Evolutionary conservation across 768 basidiomycete genomes (phyloP), one percentile per base, ranked within the genome.

Genomic region (Phlebiopsis flavidoalba): DNA sequence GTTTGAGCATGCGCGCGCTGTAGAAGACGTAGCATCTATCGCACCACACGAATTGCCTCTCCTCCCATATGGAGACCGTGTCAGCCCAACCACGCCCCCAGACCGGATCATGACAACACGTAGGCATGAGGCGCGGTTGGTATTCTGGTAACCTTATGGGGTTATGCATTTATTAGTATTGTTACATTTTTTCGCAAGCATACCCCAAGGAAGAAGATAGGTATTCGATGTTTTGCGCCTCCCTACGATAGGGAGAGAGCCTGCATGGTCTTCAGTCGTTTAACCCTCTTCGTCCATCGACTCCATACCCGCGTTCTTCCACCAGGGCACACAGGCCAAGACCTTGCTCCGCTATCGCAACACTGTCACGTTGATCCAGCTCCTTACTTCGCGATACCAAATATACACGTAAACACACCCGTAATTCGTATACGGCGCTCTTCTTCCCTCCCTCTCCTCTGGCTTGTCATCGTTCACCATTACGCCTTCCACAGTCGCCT

Each of bases 321-420:
- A 92, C 90, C 90, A 93, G 0, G 82, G 68, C 1, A 84, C 73
- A 14, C n/a, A 88, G 89, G 0, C 91, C 91, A 5, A 94, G 75
- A 5, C 92, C 91, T 67, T 92, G 89, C 71, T 91, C 91, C 12
- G 84, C 83, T 62, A 93, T 90, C 1, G 91, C n/a, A 91, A 64
- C 87, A 89, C 91, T 93, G 57, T 7, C 24, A 21, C n/a, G 10
- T 43, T 36, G 52, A 19, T 31, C n/a, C 54, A 12, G 37, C 37
- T 2, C 50, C 8, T n/a, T 12, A 60, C 40, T 40, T 48, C n/a
- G 55, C 52, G 21, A 2, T 10, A 40, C 31, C 19, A 51, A 15
- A 21, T 1, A 40, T 15, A 15, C 11, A 26, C 61, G 8, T 36
- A 21, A 1, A 69, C 88, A 64, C 65, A 92, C 91, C n/a, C 12